phyloP scores from a whole-genome alignment of 495 filamentous ascomycete species.

The Hypoxylon fuscum region DNA sequence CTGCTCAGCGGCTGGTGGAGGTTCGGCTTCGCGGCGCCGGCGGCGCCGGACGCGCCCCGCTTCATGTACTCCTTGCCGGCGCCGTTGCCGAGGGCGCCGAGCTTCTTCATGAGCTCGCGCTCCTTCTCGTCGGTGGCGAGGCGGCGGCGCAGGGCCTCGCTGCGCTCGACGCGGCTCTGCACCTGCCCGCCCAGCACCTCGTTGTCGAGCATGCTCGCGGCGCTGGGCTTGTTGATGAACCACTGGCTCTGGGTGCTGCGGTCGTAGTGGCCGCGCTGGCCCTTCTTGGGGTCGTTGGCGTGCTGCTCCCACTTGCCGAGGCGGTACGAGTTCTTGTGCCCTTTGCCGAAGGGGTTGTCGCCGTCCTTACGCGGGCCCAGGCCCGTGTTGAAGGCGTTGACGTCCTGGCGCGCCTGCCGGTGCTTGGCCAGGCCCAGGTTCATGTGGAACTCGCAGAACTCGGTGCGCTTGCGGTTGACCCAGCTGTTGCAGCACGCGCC shows the following conservation, averaged over 20 bases:
- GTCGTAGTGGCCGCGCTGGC: constrained; percentile 67
- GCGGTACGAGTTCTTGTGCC: constrained; percentile 33
- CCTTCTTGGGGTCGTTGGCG: constrained; percentile 47
- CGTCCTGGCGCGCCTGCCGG: constrained; percentile 76
- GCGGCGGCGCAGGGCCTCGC: constrained; percentile 73
- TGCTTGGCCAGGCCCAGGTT: constrained; percentile 78
- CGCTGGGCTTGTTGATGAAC: constrained; percentile 63
- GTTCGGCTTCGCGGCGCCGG: no score
- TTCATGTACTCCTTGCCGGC: constrained; percentile 82
- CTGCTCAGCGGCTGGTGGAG: no score
- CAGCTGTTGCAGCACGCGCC: constrained; percentile 81
- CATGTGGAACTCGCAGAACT: constrained; percentile 93
- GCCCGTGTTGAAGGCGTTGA: constrained; percentile 69
- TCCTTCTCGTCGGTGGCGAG: constrained; percentile 80
- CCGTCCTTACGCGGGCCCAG: constrained; percentile 53
- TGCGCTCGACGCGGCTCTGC: constrained; percentile 62
- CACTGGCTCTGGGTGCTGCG: constrained; percentile 63
- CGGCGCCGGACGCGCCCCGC: no score
- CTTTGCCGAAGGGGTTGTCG: constrained; percentile 31
- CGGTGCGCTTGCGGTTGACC: constrained; percentile 87
- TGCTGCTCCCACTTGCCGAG: constrained; percentile 32
- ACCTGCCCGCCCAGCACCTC: constrained; percentile 62
- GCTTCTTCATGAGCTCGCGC: constrained; percentile 76
- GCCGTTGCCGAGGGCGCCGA: constrained; percentile 69
- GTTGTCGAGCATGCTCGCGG: constrained; percentile 74